phyloP scores from a whole-genome alignment of 169 alveolate species.

The Cryptosporidium felis region DNA sequence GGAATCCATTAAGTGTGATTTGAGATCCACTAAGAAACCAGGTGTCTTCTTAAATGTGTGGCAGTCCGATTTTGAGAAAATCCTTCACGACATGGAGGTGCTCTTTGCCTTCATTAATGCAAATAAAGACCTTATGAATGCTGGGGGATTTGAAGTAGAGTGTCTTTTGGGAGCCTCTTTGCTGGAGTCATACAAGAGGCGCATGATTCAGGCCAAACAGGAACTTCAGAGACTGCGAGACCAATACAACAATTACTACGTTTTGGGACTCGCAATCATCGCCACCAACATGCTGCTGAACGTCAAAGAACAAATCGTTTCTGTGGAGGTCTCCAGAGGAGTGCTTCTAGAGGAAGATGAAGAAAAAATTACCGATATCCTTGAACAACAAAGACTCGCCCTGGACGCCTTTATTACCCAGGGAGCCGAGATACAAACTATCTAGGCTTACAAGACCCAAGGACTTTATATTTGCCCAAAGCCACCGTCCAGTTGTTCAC shows the following conservation, averaged over 20 bases:
- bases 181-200: conserved; percentile 57
- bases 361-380: conserved; percentile 65
- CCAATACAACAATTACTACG: conserved; percentile 36
- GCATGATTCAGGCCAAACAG: conserved; percentile 68
- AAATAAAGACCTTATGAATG: conserved; percentile 62
- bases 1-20: conserved; percentile 66
- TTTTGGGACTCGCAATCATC: conserved; percentile 50
- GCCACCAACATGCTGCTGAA: conserved; percentile 66
- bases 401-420: conserved; percentile 65
- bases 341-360: conserved; percentile 71
- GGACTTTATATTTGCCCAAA: not conserved
- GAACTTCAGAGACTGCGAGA: conserved; percentile 53
- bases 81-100: conserved; percentile 66
- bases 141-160: conserved; percentile 70
- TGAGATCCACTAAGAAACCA: conserved; percentile 32
- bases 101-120: conserved; percentile 69
- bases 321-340: conserved; percentile 67
- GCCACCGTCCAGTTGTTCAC: not conserved
- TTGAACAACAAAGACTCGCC: conserved; percentile 70
- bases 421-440: conserved; percentile 64
- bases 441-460: not conserved
- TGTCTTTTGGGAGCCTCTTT: conserved; percentile 66
- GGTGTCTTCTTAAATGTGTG: conserved; percentile 47
- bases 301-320: conserved; percentile 66
- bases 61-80: conserved; percentile 65